phyloP scores from a whole-genome alignment of 805 yeast species.

The Kodamaea laetipori region DNA sequence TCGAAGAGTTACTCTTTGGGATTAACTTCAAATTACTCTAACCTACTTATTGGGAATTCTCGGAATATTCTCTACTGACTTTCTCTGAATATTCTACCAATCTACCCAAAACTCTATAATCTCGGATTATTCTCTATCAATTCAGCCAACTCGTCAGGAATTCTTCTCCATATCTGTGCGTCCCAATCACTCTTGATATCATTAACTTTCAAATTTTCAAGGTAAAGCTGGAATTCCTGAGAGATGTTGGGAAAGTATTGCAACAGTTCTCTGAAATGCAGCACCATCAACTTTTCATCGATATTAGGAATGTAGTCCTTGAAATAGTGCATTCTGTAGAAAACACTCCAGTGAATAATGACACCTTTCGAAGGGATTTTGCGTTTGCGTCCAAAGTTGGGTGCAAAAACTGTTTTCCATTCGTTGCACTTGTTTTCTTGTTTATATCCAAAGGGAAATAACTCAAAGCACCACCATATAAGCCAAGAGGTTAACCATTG shows the following conservation, averaged over 20 bases:
- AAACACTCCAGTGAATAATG: constrained; percentile 63
- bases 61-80: too few relatives aligned
- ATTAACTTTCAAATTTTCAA: constrained; percentile 18
- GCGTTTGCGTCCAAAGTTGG: constrained; percentile 59
- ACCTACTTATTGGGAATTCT: too few relatives aligned
- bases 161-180: constrained; percentile 28
- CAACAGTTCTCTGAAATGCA: constrained; percentile 24
- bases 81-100: too few relatives aligned
- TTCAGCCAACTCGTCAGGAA: constrained; percentile 35
- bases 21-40: too few relatives aligned
- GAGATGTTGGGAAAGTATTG: constrained; percentile 13
- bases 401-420: constrained; percentile 53
- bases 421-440: constrained; percentile 48
- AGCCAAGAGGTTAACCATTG: constrained; percentile 27
- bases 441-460: constrained; percentile 58
- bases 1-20: too few relatives aligned
- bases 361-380: constrained; percentile 49
- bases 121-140: constrained; percentile 5
- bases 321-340: constrained; percentile 53
- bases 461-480: constrained; percentile 65
- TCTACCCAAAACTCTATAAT: neutral
- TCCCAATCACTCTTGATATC: constrained; percentile 21
- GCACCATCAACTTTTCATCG: constrained; percentile 21
- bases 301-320: constrained; percentile 47
- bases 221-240: constrained; percentile 15